A percentile compares a stretch with the other conserved stretches of the same genome.
phyloP scores from a whole-genome alignment of 352 stramenopile genomes.

The Phytophthora crassamura region DNA sequence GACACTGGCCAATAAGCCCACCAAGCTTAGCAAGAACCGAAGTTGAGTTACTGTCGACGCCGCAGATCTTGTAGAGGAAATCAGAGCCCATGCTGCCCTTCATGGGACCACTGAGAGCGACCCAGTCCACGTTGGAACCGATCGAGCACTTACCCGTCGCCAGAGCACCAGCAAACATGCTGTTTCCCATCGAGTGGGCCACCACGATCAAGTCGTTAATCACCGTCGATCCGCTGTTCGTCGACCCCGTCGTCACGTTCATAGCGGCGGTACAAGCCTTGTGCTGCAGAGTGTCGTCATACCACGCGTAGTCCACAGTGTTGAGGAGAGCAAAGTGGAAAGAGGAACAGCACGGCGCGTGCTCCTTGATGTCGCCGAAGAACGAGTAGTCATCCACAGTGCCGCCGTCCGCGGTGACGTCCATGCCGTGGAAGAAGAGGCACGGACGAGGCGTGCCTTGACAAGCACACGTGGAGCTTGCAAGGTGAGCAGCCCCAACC shows the following conservation, averaged over 20 bases:
- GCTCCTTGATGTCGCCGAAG: conserved; percentile 53
- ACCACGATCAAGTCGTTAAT: conserved; percentile 62
- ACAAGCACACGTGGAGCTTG: conserved; percentile 43
- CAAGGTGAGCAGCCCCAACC: conserved; percentile 24
- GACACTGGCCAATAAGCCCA: conserved; percentile 49
- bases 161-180: conserved; percentile 53
- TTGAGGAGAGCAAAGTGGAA: conserved; percentile 55
- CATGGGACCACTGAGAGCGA: conserved; percentile 48
- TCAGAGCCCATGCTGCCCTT: conserved; percentile 60
- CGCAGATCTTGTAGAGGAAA: conserved; percentile 47
- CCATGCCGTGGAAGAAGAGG: conserved; percentile 64
- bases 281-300: conserved; percentile 50
- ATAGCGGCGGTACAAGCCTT: conserved; percentile 46
- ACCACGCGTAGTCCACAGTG: conserved; percentile 57
- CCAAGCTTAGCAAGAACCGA: conserved; percentile 31
- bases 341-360: conserved; percentile 60
- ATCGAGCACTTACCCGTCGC: conserved; percentile 54
- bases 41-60: conserved; percentile 21
- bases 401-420: conserved; percentile 35
- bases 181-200: conserved; percentile 65
- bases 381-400: conserved; percentile 43
- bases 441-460: conserved; percentile 46
- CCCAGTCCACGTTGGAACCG: conserved; percentile 39
- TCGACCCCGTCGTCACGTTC: conserved; percentile 26
- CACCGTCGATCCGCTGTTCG: conserved; percentile 33